phyloP scores from a whole-genome alignment of 345 rosid genomes.

The Arabis alpina region DNA sequence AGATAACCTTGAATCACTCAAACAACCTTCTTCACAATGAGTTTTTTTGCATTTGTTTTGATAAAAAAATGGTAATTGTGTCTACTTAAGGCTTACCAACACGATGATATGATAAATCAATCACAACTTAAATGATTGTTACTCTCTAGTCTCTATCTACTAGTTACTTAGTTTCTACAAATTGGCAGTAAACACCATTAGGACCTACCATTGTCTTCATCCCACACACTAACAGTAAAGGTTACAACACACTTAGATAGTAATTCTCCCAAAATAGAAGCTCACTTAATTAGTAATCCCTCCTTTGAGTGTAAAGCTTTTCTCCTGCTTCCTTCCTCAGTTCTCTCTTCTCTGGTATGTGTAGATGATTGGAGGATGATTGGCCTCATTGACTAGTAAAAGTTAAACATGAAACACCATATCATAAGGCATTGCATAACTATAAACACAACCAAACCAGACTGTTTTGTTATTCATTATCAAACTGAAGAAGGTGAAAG shows the following conservation, averaged over 20 bases:
- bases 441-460: not conserved
- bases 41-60: too few species aligned
- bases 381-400: not conserved
- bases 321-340: conserved; percentile 1
- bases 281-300: not conserved
- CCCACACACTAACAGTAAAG: not conserved
- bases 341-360: conserved; percentile 15
- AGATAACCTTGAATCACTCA: too few species aligned
- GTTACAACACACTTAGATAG: too few species aligned
- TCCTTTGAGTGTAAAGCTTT: not conserved
- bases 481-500: not conserved
- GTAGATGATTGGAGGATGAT: conserved; percentile 14
- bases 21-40: too few species aligned
- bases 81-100: too few species aligned
- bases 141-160: too few species aligned
- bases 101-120: not conserved
- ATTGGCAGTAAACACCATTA: not conserved
- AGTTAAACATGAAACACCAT: conserved; percentile 16
- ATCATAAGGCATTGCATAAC: not conserved
- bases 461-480: not conserved
- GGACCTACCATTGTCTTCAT: not conserved
- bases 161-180: conserved; percentile 5
- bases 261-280: not conserved
- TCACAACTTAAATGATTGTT: not conserved
- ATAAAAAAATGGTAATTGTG: too few species aligned